Evolutionary conservation across 1,284 basidiomycete genomes (phyloP), one percentile per base, ranked within the genome.

Genomic region (Apiotrichum siamense): DNA sequence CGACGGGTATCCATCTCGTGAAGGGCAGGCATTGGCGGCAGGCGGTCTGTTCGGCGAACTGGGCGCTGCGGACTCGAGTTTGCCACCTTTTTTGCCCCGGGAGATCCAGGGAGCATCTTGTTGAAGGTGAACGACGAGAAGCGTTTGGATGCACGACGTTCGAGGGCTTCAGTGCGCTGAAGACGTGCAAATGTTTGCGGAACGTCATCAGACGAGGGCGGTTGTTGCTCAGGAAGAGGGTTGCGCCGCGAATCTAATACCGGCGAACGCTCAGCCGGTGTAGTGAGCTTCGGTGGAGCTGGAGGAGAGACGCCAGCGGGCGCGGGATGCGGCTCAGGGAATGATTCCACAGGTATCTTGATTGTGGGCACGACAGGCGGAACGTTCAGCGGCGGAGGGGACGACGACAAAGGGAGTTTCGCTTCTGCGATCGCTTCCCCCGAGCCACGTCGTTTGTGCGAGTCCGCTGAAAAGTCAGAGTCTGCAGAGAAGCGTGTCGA

Each of bases 91-190:
- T 63, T 65, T 20, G 57, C 59, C 69, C 77, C 40, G 6, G 53
- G 50, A 4, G 65, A 64, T 4, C 84, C 82, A 1, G 89, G 70
- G 0, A 72, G 86, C 84, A 98, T 94, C 76, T 94, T 96, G 59
- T 88, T 86, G 65, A 97, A 88, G 47, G 92, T 90, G 70, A 96
- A 98, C 1, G 87, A 87, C 49, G 92, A 97, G 76, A 94, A 98
- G 1, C 94, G 86, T 69, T 97, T 97, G 24, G 89, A 93, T 4
- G 94, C 94, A 36, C 94, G 80, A 11, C 94, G 83, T 66, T 94
- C 90, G 18, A 97, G 80, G 1, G 85, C 82, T 60, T 96, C 92
- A 38, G 83, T 83, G 58, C 85, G 83, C 70, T 93, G 87, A 37
- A 98, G 79, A 1, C 90, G 90, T 11, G 88, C 88, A 15, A 97